A percentile compares a stretch with the other conserved stretches of the same genome.
Evolutionary conservation across 176 grass and related monocot species (phyloP).

Genomic region (Oryza glumipatula): DNA sequence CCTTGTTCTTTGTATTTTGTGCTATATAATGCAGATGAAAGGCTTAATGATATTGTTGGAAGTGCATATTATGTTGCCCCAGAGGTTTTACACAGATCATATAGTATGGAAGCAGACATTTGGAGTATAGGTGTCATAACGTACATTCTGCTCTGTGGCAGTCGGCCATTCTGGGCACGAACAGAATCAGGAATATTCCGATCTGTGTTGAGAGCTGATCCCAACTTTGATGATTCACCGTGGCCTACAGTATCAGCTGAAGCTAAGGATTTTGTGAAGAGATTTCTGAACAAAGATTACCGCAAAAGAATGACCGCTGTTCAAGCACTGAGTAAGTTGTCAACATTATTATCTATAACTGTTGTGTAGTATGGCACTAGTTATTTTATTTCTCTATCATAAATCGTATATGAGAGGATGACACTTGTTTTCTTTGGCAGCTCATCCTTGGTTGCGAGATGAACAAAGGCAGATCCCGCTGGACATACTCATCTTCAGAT

Average conservation of each 20-base stretch:
- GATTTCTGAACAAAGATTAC: slow-evolving; percentile 97
- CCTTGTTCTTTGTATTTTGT: slow-evolving; percentile 28
- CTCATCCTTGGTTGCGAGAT: slow-evolving; percentile 89
- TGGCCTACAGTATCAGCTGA: slow-evolving; percentile 85
- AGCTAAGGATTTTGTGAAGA: slow-evolving; percentile 99
- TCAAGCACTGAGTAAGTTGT: slow-evolving; percentile 93
- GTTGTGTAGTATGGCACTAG: background rate
- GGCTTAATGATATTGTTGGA: slow-evolving; percentile 98
- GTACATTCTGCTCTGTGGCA: slow-evolving; percentile 94
- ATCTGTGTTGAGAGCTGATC: slow-evolving; percentile 95
- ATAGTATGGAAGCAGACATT: slow-evolving; percentile 95
- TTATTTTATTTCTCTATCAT: slow-evolving; percentile 15
- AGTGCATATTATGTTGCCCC: slow-evolving; percentile 98
- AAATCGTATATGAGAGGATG: background rate
- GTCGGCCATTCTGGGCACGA: slow-evolving; percentile 96
- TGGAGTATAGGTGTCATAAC: slow-evolving; percentile 99
- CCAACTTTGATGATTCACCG: slow-evolving; percentile 93
- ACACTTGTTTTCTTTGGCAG: slow-evolving; percentile 45
- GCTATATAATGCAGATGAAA: slow-evolving; percentile 81
- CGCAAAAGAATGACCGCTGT: slow-evolving; percentile 99
- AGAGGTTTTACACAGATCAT: slow-evolving; percentile 98
- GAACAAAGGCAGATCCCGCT: slow-evolving; percentile 73
- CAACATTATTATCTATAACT: slow-evolving; percentile 13
- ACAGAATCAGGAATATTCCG: slow-evolving; percentile 99
- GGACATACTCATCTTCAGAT: slow-evolving; percentile 83